Evolutionary conservation across 805 yeast species (phyloP), one percentile per base, ranked within the genome.

Genomic region (Myxozyma geophila): DNA sequence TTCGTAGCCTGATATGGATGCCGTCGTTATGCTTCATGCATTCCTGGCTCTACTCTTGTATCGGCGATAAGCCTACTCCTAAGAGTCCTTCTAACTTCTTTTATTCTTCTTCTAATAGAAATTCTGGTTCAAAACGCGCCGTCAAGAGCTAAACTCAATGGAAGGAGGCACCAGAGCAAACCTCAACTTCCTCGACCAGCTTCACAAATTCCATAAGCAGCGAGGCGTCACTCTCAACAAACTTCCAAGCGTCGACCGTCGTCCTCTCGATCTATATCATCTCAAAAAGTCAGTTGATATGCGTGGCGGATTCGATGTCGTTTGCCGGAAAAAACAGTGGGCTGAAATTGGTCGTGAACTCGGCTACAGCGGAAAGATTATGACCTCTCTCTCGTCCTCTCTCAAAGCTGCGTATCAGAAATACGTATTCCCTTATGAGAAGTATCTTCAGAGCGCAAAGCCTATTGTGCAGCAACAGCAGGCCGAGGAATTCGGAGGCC

Each of bases 301-400:
- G 43, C 58, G 67, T 7, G 76, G 74, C 39, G 76, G 77, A 9
- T 72, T 63, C 56, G 67, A 60, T 8, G 58, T 58, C n/a, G 74
- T 74, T 8, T 58, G 68, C 46, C 60, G 60, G 47, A 48, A 57
- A 48, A 59, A 71, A 41, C 78, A 84, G 52, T 90, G 96, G 97
- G 91, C 91, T 0, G 91, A 88, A 71, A 82, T 90, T 9, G 93
- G 93, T 13, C 79, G 92, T 59, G 96, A 89, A 70, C 76, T 90
- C 55, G 96, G 96, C 0, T 88, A 86, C 72, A 82, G 85, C 39
- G 91, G 90, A 1, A 82, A 85, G 68, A 85, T 86, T 57, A 86
- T 87, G 83, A 86, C 89, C 39, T 86, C 91, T 12, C 74, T 88
- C 51, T 85, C 90, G 13, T 83, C 91, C 15, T 82, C 91, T 0